These are phyloP conservation scores for Nadsonia starkeyi-henricii DNA, from an alignment of 1,139 yeast species.

Conservation along the genomic window DNA sequence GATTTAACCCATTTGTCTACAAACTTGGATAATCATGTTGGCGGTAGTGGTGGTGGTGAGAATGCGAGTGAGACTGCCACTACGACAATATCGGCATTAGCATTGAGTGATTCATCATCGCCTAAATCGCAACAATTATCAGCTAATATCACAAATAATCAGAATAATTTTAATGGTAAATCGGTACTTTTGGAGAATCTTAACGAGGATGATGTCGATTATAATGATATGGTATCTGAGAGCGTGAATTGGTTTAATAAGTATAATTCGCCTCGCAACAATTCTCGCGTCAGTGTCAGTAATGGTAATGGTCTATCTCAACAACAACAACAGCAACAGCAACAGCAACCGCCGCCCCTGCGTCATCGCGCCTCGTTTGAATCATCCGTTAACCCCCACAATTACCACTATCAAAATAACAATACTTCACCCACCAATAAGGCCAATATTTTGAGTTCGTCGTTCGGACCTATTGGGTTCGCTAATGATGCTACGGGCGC, in stretches of 20 bases:
- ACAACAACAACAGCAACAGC: neutral
- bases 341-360: too few species aligned
- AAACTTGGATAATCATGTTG: too few species aligned
- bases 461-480: too few species aligned
- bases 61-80: too few species aligned
- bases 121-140: too few species aligned
- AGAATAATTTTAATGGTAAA: neutral
- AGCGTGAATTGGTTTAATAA: neutral
- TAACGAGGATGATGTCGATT: neutral
- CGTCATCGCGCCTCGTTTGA: too few species aligned
- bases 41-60: too few species aligned
- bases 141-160: too few species aligned
- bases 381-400: neutral
- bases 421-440: neutral
- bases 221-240: neutral
- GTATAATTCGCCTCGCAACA: neutral
- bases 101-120: too few species aligned
- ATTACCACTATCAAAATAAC: neutral
- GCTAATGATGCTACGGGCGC: too few species aligned
- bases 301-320: neutral
- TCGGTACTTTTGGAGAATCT: neutral
- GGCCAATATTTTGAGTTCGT: too few species aligned
- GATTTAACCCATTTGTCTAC: neutral
- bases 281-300: slow-evolving; percentile 1
- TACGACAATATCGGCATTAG: too few species aligned